Evolutionary conservation across 306 rosid genomes (phyloP).

Genomic region (Abrus pulchellus): DNA sequence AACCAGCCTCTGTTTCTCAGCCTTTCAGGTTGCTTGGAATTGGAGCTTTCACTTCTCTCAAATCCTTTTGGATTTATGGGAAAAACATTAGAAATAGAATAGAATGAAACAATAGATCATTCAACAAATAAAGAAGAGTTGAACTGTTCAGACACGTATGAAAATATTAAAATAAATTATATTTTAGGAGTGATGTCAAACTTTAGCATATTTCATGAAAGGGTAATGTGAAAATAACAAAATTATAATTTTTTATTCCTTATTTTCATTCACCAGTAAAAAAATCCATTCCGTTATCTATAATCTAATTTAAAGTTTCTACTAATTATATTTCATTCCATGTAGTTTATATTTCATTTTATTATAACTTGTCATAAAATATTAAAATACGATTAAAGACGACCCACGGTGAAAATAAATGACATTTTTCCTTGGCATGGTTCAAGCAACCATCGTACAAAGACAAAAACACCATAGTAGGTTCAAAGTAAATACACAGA

Average conservation of each 20-base stretch:
- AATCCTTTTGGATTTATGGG: background rate
- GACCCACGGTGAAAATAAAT: background rate
- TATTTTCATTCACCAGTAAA: background rate
- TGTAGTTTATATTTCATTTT: background rate
- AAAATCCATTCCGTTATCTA: background rate
- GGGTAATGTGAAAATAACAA: background rate
- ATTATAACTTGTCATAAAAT: background rate
- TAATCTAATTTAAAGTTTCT: background rate
- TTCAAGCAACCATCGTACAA: background rate
- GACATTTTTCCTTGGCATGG: background rate
- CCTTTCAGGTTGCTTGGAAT: constrained; percentile 24
- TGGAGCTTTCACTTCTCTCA: background rate
- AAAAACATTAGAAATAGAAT: background rate
- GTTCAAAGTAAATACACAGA: too few species aligned
- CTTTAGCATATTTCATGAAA: background rate
- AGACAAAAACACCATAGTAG: background rate
- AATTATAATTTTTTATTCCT: background rate
- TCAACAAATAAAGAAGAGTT: too few species aligned
- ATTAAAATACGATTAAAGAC: background rate
- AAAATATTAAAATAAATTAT: too few species aligned
- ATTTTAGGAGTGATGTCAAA: background rate
- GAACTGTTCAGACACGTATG: too few species aligned
- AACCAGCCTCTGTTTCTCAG: constrained; percentile 46
- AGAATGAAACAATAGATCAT: too few species aligned
- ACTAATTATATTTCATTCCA: background rate